phyloP scores from a whole-genome alignment of 2,329 filamentous ascomycete species.

The Alternaria brassicicola region DNA sequence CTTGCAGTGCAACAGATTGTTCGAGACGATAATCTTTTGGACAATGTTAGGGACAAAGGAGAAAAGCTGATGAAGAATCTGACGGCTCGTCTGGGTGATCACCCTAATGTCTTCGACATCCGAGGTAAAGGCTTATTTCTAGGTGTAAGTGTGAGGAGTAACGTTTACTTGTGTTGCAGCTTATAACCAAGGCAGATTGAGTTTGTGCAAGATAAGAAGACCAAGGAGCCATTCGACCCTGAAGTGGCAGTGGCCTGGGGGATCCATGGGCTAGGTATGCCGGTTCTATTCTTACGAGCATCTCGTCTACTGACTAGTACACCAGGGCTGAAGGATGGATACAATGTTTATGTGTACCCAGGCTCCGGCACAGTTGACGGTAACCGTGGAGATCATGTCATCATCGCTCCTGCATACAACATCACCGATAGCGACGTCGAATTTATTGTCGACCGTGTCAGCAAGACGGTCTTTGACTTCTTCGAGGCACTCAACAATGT shows the following conservation, averaged over 20 bases:
- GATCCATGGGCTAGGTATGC: slow-evolving; percentile 59
- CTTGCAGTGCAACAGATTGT: slow-evolving; percentile 68
- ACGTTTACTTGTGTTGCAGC: background rate
- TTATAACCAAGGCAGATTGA: slow-evolving; percentile 55
- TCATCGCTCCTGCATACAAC: slow-evolving; percentile 73
- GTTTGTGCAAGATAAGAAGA: slow-evolving; percentile 62
- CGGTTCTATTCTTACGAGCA: background rate
- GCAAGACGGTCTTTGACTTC: slow-evolving; percentile 59
- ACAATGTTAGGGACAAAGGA: slow-evolving; percentile 64
- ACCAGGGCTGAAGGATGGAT: slow-evolving; percentile 50
- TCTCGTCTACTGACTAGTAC: slow-evolving; percentile 6
- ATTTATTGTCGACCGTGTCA: slow-evolving; percentile 59
- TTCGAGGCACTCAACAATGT: slow-evolving; percentile 34
- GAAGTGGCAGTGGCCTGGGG: slow-evolving; percentile 53
- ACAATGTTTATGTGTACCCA: slow-evolving; percentile 67
- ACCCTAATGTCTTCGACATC: slow-evolving; percentile 64
- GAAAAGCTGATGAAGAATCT: slow-evolving; percentile 55
- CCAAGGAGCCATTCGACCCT: slow-evolving; percentile 61
- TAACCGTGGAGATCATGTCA: slow-evolving; percentile 68
- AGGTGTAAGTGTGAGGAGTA: slow-evolving; percentile 53
- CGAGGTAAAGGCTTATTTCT: slow-evolving; percentile 66
- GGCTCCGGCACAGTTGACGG: slow-evolving; percentile 67
- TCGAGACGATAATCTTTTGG: slow-evolving; percentile 61
- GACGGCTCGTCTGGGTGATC: slow-evolving; percentile 49
- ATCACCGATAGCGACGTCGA: slow-evolving; percentile 63